Conservation (phyloP, 305 asterid species). For the Solanum hybrid region DNA sequence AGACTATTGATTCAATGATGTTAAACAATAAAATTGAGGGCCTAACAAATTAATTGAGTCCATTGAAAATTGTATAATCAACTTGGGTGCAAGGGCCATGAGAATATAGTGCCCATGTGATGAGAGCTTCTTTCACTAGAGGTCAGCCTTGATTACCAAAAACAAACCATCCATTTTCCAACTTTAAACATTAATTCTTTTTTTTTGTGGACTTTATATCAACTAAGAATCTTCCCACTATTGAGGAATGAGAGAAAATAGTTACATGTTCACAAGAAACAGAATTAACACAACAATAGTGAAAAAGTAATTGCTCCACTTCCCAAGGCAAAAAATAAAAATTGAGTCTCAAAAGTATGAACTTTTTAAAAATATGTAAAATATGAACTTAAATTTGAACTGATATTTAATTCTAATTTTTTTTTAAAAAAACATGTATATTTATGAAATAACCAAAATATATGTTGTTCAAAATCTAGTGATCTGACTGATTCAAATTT, state of each 20-base stretch:
- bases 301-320: not conserved
- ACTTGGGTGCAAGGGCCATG: not conserved
- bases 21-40: not conserved
- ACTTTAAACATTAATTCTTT: conserved; percentile 1
- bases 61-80: not conserved
- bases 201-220: not conserved
- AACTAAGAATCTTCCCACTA: conserved; percentile 20
- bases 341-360: not conserved
- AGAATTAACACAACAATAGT: too few species aligned
- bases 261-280: too few species aligned
- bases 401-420: not conserved
- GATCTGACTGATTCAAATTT: not conserved
- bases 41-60: not conserved
- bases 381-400: not conserved
- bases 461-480: not conserved
- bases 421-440: not conserved
- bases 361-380: not conserved
- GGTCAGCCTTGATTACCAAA: conserved; percentile 13
- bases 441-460: not conserved
- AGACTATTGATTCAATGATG: not conserved
- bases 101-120: conserved; percentile 9
- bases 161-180: conserved; percentile 19
- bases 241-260: conserved; percentile 8
- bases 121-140: conserved; percentile 3
- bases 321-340: not conserved